Evolutionary conservation across 805 yeast species (phyloP).

Genomic region (Kazachstania taianensis): DNA sequence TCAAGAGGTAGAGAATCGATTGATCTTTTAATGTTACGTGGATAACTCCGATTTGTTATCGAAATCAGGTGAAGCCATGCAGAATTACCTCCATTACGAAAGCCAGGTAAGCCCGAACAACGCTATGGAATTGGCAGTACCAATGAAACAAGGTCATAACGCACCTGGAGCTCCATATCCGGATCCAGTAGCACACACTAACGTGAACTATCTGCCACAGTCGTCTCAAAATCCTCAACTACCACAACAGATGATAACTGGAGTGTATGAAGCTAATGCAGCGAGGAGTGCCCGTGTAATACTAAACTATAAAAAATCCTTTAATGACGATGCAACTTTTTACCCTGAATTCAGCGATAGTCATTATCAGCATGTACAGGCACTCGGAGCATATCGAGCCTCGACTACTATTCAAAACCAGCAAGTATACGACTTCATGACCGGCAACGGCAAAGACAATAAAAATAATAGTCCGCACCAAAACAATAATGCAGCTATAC

Average conservation of each 20-base stretch:
- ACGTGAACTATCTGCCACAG: background rate
- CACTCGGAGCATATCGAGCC: background rate
- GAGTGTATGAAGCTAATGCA: slow-evolving; percentile 14
- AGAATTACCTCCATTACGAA: too few relatives aligned
- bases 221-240: background rate
- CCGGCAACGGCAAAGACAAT: slow-evolving; percentile 2
- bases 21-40: too few relatives aligned
- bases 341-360: slow-evolving; percentile 14
- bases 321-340: slow-evolving; percentile 22
- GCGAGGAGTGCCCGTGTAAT: slow-evolving; percentile 21
- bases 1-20: too few relatives aligned
- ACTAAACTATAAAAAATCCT: slow-evolving; percentile 22
- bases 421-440: slow-evolving; percentile 4
- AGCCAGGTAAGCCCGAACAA: too few relatives aligned
- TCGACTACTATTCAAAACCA: too few relatives aligned
- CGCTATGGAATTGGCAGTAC: too few relatives aligned
- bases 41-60: too few relatives aligned
- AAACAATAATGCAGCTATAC: slow-evolving; percentile 1
- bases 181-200: background rate
- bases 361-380: background rate
- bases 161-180: background rate
- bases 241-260: background rate
- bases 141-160: too few relatives aligned
- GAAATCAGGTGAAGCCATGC: too few relatives aligned
- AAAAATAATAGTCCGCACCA: background rate